Base-by-base conservation (phyloP, 2,329 filamentous ascomycete species). In the Paramyrothecium sp. region DNA sequence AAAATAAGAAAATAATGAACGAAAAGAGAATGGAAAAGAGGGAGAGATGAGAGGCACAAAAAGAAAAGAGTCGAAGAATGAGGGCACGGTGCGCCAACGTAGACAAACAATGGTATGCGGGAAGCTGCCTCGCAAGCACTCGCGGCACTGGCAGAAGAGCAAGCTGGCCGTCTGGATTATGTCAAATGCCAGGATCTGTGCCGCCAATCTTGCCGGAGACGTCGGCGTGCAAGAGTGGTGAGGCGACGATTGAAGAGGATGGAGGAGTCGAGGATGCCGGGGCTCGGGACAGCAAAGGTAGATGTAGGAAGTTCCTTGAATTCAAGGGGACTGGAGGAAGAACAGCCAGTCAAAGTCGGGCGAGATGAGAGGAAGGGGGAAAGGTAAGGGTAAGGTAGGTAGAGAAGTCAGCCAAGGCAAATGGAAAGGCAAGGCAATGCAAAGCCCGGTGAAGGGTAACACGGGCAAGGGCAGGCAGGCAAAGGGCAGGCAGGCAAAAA, bases 21-120 rank as follows among this genome's bases (percentile, higher is more conserved):
- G 51, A 50, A 51, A 26, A 26, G 53, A 26, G 26, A 38, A 33
- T 38, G 34, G 30, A 49, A 55, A 48, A 54, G 49, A 17, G 46
- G 48, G n/a, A 54, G 54, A 53, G 41, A 56, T 21, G 52, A 56
- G 33, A 20, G 30, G 49, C 41, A 33, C 33, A 53, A 48, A 23
- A 54, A 46, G 17, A 52, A 58, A 52, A 53, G 54, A 51, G 50
- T n/a, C n/a, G 22, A 23, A 50, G 10, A 50, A 22, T 20, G 47
- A 50, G 47, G 34, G 41, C 26, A 41, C 34, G 41, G 56, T 46
- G 33, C 33, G 16, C 33, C 33, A 38, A 16, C 33, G 10, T 16
- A 38, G 33, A 38, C 8, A 38, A 16, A 56, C 50, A 30, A 41
- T 30, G 48, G 51, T 53, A 46, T 26, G 47, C 44, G 58, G 33